These are phyloP conservation scores for Alternaria panax DNA, from an alignment of 2,329 filamentous ascomycete species.

Conservation along the genomic window DNA sequence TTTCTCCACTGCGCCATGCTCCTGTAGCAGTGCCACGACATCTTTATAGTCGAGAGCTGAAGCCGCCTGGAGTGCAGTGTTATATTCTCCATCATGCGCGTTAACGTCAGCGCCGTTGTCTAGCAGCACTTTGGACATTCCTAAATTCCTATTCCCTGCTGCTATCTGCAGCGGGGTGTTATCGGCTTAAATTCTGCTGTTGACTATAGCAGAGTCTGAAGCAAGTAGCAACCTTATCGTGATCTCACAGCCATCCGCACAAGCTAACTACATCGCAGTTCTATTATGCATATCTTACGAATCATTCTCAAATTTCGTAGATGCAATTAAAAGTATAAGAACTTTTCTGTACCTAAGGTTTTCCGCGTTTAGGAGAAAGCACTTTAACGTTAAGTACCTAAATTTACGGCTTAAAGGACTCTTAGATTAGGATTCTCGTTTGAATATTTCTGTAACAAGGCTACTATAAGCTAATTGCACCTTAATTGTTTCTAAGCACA, in stretches of 20 bases:
- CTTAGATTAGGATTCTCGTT: not conserved
- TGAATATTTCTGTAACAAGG: not conserved
- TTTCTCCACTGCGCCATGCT: not conserved
- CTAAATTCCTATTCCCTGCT: not conserved
- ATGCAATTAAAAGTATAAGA: not conserved
- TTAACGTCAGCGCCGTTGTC: not conserved
- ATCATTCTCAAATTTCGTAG: not conserved
- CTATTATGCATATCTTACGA: no score
- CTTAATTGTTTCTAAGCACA: not conserved
- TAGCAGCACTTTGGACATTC: not conserved
- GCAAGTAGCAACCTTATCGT: not conserved
- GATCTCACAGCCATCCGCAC: not conserved
- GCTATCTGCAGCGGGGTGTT: conserved; percentile 11
- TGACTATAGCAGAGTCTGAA: not conserved
- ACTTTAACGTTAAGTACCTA: not conserved
- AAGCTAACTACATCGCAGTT: not conserved
- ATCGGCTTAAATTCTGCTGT: conserved; percentile 5
- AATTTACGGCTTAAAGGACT: not conserved
- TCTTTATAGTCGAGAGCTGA: not conserved
- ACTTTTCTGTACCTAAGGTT: not conserved
- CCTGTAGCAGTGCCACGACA: not conserved
- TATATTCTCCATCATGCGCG: not conserved
- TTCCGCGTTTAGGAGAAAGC: not conserved
- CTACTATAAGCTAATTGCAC: not conserved
- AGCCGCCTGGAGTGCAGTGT: not conserved